phyloP scores from a whole-genome alignment of 331 rosid genomes.

The Rhamnella rubrinervis region DNA sequence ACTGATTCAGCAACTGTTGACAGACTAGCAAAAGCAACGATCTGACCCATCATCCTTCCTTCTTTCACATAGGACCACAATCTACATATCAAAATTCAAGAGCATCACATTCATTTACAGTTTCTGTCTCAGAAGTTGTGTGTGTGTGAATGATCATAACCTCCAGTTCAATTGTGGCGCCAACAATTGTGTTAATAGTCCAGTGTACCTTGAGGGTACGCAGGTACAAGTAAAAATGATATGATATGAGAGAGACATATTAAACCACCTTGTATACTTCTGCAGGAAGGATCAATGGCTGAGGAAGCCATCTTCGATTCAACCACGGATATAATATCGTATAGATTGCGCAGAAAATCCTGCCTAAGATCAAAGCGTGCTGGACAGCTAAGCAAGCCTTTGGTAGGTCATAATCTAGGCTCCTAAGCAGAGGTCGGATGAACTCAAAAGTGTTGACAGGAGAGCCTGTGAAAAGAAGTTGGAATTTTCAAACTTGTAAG shows the following conservation, averaged over 20 bases:
- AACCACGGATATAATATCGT: constrained; percentile 83
- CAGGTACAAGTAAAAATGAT: too few relatives aligned
- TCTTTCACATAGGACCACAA: not conserved
- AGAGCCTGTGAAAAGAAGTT: constrained; percentile 50
- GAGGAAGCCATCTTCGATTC: constrained; percentile 84
- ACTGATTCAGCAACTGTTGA: constrained; percentile 21
- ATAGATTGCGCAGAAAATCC: constrained; percentile 57
- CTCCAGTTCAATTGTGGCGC: not conserved
- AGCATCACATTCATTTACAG: not conserved
- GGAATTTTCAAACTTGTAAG: constrained; percentile 3
- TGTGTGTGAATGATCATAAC: too few relatives aligned
- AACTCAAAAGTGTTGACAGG: constrained; percentile 87
- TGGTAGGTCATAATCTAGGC: constrained; percentile 75
- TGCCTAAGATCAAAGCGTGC: constrained; percentile 67
- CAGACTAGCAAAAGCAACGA: not conserved
- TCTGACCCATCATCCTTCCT: not conserved
- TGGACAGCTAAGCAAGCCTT: constrained; percentile 48
- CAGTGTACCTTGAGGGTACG: not conserved
- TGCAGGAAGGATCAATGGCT: constrained; percentile 87
- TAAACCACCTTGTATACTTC: constrained; percentile 82
- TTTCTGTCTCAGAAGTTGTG: too few relatives aligned
- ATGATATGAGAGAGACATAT: not conserved
- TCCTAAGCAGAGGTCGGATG: constrained; percentile 65
- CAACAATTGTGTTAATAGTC: not conserved
- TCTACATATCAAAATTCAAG: not conserved